Evolutionary conservation across 73 alveolate species (phyloP).

Genomic region (Effrenium voratum): DNA sequence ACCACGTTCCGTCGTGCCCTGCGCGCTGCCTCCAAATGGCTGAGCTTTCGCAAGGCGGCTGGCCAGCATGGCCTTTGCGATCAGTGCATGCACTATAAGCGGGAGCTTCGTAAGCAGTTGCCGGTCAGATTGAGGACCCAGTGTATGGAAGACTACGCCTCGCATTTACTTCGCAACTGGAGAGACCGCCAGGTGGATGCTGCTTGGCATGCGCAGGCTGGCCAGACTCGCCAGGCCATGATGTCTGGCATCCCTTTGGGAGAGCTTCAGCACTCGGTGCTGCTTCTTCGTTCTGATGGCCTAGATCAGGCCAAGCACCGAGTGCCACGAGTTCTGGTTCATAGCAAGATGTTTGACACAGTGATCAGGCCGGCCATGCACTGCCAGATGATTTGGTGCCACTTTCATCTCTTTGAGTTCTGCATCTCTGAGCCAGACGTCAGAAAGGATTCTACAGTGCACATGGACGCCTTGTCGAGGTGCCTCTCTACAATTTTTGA

Average conservation of each 20-base stretch:
- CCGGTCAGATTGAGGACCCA: neutral
- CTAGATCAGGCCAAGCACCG: constrained; percentile 39
- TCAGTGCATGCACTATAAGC: neutral
- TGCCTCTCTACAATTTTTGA: neutral
- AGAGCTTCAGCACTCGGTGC: neutral
- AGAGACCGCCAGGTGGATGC: neutral
- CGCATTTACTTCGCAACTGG: neutral
- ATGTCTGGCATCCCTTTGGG: neutral
- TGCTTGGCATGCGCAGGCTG: no score
- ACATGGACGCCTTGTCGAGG: neutral
- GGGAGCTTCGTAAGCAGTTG: neutral
- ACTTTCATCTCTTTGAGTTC: neutral
- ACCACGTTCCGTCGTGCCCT: neutral
- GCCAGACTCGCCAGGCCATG: neutral
- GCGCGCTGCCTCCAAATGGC: neutral
- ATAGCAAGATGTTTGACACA: neutral
- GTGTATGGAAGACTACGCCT: neutral
- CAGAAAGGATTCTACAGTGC: neutral
- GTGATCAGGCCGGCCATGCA: neutral
- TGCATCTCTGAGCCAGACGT: neutral
- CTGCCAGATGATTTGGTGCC: neutral
- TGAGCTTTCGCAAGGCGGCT: neutral
- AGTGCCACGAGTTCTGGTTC: neutral
- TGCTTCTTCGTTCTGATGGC: constrained; percentile 12
- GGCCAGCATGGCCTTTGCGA: neutral